A percentile compares a stretch with the other conserved stretches of the same genome.
Conservation (phyloP, 1,139 yeast genomes). For the Schwanniomyces etchellsii region DNA sequence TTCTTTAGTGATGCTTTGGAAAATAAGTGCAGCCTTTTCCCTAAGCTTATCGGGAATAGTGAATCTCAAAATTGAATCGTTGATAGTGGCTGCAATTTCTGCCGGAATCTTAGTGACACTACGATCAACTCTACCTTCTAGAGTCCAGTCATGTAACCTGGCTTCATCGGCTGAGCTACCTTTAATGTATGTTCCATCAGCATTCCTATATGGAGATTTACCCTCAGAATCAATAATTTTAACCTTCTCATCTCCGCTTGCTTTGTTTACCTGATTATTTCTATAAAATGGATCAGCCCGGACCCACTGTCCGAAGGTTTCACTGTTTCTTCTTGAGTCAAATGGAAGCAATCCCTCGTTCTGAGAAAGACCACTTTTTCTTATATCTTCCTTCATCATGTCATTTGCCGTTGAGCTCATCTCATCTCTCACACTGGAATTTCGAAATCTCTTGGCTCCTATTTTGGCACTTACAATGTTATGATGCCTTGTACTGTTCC, state of each 20-base stretch:
- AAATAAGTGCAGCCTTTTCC: conserved; percentile 49
- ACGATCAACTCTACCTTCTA: conserved; percentile 44
- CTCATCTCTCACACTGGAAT: too few relatives aligned
- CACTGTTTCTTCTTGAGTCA: conserved; percentile 24
- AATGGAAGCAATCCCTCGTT: conserved; percentile 18
- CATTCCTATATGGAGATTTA: conserved; percentile 29
- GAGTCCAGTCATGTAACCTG: conserved; percentile 44
- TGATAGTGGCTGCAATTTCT: conserved; percentile 49
- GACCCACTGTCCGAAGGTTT: conserved; percentile 44
- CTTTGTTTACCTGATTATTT: conserved; percentile 12
- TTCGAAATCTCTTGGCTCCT: too few relatives aligned
- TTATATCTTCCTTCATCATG: too few relatives aligned
- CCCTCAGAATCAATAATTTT: conserved; percentile 7
- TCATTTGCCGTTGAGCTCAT: too few relatives aligned
- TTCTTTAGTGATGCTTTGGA: conserved; percentile 41
- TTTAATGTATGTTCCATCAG: conserved; percentile 34
- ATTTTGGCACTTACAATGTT: too few relatives aligned
- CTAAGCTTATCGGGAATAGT: conserved; percentile 54
- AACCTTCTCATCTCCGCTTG: conserved; percentile 16
- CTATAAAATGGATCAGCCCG: conserved; percentile 27
- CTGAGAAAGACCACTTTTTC: too few relatives aligned
- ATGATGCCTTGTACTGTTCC: too few relatives aligned
- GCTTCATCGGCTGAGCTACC: conserved; percentile 47
- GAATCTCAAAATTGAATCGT: conserved; percentile 51
- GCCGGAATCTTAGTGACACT: conserved; percentile 44